Evolutionary conservation across 345 rosid genomes (phyloP).

Genomic region (Bruguiera gymnorhiza): DNA sequence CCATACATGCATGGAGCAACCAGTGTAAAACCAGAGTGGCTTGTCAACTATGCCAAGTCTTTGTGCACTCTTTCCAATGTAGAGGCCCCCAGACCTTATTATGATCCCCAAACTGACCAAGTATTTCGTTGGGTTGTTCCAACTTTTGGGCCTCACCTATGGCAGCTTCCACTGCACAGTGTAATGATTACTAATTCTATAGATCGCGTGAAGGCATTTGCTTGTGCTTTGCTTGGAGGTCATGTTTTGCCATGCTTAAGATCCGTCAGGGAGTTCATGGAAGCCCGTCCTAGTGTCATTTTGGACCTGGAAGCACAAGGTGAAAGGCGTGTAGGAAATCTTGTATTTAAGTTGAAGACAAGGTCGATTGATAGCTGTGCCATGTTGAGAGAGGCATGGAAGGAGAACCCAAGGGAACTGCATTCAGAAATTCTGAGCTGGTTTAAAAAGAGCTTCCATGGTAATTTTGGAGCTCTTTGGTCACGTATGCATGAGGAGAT

Average conservation of each 20-base stretch:
- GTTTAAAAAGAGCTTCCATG: conserved; percentile 60
- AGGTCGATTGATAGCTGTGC: conserved; percentile 45
- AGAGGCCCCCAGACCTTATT: conserved; percentile 59
- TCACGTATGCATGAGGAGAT: conserved; percentile 50
- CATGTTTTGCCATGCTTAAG: conserved; percentile 68
- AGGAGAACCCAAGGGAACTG: conserved; percentile 42
- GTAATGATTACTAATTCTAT: conserved; percentile 25
- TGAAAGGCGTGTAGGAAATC: conserved; percentile 60
- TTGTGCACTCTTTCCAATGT: conserved; percentile 56
- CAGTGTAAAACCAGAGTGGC: conserved; percentile 71
- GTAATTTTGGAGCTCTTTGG: conserved; percentile 57
- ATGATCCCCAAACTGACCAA: conserved; percentile 49
- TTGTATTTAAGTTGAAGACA: conserved; percentile 44
- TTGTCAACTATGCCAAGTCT: conserved; percentile 55
- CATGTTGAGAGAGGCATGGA: conserved; percentile 52
- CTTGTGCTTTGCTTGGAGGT: conserved; percentile 75
- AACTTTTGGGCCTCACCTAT: conserved; percentile 56
- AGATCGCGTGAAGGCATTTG: conserved; percentile 53
- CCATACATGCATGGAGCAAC: conserved; percentile 91
- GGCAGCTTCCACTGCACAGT: conserved; percentile 68
- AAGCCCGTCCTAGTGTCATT: conserved; percentile 54
- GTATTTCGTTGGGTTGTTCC: conserved; percentile 60
- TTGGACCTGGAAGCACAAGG: conserved; percentile 57
- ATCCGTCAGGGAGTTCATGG: conserved; percentile 39
- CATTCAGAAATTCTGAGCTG: conserved; percentile 54